Conservation (phyloP, 306 rosid species). For the Geum urbanum region DNA sequence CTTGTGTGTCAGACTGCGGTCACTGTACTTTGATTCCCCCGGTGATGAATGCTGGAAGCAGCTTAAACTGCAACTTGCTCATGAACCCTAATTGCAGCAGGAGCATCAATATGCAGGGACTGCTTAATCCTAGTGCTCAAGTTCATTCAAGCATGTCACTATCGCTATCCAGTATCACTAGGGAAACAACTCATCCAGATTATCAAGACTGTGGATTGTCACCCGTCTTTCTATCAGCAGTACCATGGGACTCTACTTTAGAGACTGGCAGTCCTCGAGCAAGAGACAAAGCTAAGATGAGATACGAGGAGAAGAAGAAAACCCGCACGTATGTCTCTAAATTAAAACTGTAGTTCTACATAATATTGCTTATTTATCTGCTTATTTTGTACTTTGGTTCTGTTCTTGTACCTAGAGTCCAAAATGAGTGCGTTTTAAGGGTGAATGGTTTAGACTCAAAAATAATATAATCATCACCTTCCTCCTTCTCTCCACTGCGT, state of each 20-base stretch:
- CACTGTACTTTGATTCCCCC: constrained; percentile 29
- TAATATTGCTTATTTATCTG: neutral
- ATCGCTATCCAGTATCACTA: constrained; percentile 52
- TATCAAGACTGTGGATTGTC: constrained; percentile 65
- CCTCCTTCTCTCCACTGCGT: too few relatives aligned
- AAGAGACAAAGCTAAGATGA: constrained; percentile 76
- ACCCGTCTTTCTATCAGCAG: constrained; percentile 49
- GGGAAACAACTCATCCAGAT: constrained; percentile 54
- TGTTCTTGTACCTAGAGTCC: neutral
- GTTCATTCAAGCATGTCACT: constrained; percentile 52
- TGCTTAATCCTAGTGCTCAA: constrained; percentile 43
- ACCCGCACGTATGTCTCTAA: constrained; percentile 57
- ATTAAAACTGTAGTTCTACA: neutral
- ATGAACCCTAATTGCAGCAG: constrained; percentile 41
- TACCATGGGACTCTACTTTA: constrained; percentile 65
- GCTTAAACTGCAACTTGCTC: constrained; percentile 40
- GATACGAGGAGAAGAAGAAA: constrained; percentile 87
- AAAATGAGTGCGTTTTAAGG: neutral
- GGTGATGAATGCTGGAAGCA: constrained; percentile 26
- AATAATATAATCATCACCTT: neutral
- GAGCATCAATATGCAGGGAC: constrained; percentile 50
- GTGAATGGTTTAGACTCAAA: neutral
- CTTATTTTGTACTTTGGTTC: neutral
- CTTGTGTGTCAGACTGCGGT: constrained; percentile 33
- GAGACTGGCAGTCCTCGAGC: constrained; percentile 55